Evolutionary conservation across 345 rosid species (phyloP).

Genomic region (Boechera retrofracta): DNA sequence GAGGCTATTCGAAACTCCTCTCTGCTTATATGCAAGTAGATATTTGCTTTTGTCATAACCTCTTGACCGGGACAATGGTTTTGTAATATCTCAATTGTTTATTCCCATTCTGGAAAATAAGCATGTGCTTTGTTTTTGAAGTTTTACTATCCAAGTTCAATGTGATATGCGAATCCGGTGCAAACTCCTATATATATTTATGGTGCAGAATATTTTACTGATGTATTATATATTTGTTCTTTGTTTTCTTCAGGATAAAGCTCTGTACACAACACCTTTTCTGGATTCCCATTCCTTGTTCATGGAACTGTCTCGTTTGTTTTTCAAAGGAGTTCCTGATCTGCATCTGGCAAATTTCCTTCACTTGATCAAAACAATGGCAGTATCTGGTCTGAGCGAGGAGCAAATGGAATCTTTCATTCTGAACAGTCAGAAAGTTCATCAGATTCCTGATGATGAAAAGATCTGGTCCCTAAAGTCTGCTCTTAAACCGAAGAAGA

Average conservation of each 20-base stretch:
- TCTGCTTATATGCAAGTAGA: conserved; percentile 28
- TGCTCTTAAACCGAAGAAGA: conserved; percentile 50
- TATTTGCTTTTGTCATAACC: conserved; percentile 20
- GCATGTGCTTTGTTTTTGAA: conserved; percentile 6
- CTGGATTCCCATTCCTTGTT: conserved; percentile 72
- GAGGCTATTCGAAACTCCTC: conserved; percentile 7
- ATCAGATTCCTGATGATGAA: conserved; percentile 71
- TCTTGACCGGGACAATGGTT: conserved; percentile 14
- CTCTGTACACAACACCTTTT: conserved; percentile 60
- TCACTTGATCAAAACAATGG: conserved; percentile 79
- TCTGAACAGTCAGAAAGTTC: conserved; percentile 74
- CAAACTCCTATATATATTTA: conserved; percentile 7
- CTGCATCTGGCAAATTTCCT: conserved; percentile 88
- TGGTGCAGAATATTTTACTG: conserved; percentile 13
- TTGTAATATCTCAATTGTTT: neutral
- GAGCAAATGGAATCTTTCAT: conserved; percentile 79
- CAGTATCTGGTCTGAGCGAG: conserved; percentile 67
- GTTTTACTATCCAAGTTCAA: neutral
- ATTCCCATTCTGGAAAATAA: neutral
- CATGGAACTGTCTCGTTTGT: conserved; percentile 79
- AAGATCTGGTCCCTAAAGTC: conserved; percentile 65
- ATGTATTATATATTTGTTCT: conserved; percentile 14
- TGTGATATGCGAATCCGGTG: conserved; percentile 3
- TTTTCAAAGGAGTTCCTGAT: conserved; percentile 70
- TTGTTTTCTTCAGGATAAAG: conserved; percentile 63